A percentile compares a stretch with the other conserved stretches of the same genome.
Evolutionary conservation across 2,329 filamentous ascomycete genomes (phyloP).

Genomic region (Cyphellophora europaea): DNA sequence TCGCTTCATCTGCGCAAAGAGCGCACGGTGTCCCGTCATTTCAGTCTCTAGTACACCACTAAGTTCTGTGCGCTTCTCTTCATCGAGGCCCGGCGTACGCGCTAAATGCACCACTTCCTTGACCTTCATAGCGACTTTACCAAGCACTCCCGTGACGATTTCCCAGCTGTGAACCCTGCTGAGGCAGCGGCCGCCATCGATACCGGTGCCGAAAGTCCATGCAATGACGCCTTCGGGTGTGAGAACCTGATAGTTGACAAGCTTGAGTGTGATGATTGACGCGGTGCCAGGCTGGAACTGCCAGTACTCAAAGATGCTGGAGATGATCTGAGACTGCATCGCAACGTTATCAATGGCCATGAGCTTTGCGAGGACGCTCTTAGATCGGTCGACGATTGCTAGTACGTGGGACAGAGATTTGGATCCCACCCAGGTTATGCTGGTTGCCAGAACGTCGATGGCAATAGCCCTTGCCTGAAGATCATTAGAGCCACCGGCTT

Average conservation of each 20-base stretch:
- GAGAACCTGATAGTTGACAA: conserved; percentile 94
- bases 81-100: conserved; percentile 45
- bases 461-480: conserved; percentile 61
- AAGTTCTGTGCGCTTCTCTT: conserved; percentile 47
- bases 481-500: conserved; percentile 56
- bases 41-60: conserved; percentile 58
- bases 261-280: conserved; percentile 87
- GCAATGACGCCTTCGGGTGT: conserved; percentile 77
- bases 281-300: conserved; percentile 83
- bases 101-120: conserved; percentile 65
- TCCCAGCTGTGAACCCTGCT: not conserved
- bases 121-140: conserved; percentile 80
- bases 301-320: conserved; percentile 89
- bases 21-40: conserved; percentile 61
- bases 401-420: conserved; percentile 95
- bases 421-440: conserved; percentile 84
- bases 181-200: conserved; percentile 49
- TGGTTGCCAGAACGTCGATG: conserved; percentile 87
- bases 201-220: conserved; percentile 69
- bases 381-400: conserved; percentile 89
- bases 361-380: conserved; percentile 57
- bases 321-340: conserved; percentile 79
- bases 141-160: not conserved
- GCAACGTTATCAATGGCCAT: conserved; percentile 66
- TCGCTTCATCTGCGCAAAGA: conserved; percentile 77